Percentiles rank a stretch among this genome's conserved stretches.
These are phyloP conservation scores for Gynostemma pentaphyllum DNA, from an alignment of 306 rosid species.

Conservation along the genomic window DNA sequence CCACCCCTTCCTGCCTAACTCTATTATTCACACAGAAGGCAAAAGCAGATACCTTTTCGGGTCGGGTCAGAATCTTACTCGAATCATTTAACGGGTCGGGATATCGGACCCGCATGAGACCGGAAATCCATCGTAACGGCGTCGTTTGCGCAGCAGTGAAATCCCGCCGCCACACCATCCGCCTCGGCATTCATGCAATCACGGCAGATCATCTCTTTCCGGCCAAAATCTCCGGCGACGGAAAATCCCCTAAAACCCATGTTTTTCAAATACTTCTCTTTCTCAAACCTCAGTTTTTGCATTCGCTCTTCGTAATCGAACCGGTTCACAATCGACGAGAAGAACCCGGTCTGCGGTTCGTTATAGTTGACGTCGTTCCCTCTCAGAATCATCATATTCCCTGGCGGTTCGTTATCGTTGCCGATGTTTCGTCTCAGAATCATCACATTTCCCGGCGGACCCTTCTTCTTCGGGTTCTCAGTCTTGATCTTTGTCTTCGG, in stretches of 20 bases:
- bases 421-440: no score
- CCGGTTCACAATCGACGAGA: conserved; percentile 12
- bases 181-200: conserved; percentile 27
- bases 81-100: conserved; percentile 42
- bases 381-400: conserved; percentile 35
- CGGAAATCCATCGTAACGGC: conserved; percentile 42
- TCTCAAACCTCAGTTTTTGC: conserved; percentile 26
- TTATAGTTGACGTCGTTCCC: conserved; percentile 17
- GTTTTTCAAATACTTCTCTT: conserved; percentile 22
- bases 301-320: conserved; percentile 25
- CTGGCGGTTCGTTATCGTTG: conserved; percentile 15
- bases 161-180: conserved; percentile 27
- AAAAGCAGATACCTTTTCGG: not conserved
- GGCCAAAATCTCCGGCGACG: not conserved
- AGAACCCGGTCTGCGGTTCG: conserved; percentile 10
- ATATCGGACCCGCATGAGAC: conserved; percentile 60
- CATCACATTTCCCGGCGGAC: no score
- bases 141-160: conserved; percentile 59
- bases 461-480: no score
- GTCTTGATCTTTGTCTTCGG: no score
- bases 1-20: not conserved
- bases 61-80: conserved; percentile 17
- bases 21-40: not conserved
- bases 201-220: conserved; percentile 18
- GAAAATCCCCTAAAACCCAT: conserved; percentile 14